Percentiles rank a stretch among this genome's conserved stretches.
phyloP scores from a whole-genome alignment of 2,329 filamentous ascomycete species.

The Trichoderma oligosporum region DNA sequence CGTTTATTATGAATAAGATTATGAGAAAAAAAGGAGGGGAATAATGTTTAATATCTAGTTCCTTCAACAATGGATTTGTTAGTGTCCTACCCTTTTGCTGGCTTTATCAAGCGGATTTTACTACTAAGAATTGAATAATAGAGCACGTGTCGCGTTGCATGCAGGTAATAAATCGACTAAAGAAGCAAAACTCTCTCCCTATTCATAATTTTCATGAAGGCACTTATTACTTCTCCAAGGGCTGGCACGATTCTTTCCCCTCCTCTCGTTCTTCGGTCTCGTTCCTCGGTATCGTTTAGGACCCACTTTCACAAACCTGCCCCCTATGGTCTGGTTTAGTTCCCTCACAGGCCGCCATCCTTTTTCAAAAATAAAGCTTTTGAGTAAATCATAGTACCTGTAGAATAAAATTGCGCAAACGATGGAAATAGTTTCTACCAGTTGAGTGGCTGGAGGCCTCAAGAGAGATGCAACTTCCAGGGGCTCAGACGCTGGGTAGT shows the following conservation, averaged over 20 bases:
- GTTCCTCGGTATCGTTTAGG: conserved; percentile 21
- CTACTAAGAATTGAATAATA: not conserved
- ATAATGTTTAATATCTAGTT: not conserved
- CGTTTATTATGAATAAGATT: not conserved
- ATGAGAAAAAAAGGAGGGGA: not conserved
- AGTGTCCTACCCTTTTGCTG: not conserved
- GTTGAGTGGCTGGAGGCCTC: not conserved
- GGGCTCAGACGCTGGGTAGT: not conserved
- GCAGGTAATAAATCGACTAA: not conserved
- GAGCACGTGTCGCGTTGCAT: not conserved
- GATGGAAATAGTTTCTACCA: not conserved
- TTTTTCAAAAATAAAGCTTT: not conserved
- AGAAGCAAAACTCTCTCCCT: not conserved
- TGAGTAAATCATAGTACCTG: not conserved
- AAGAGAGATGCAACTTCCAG: not conserved
- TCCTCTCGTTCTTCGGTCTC: conserved; percentile 1
- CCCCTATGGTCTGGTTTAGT: not conserved
- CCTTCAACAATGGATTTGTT: not conserved
- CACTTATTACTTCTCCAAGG: not conserved
- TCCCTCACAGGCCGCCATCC: not conserved
- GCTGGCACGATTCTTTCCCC: too few species aligned
- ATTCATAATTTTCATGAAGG: not conserved
- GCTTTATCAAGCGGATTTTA: not conserved
- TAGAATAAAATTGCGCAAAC: not conserved
- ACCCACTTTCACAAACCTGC: not conserved